A percentile compares a stretch with the other conserved stretches of the same genome.
These are phyloP conservation scores for Hanseniaspora jakobsenii DNA, from an alignment of 805 yeast species.

Conservation along the genomic window DNA sequence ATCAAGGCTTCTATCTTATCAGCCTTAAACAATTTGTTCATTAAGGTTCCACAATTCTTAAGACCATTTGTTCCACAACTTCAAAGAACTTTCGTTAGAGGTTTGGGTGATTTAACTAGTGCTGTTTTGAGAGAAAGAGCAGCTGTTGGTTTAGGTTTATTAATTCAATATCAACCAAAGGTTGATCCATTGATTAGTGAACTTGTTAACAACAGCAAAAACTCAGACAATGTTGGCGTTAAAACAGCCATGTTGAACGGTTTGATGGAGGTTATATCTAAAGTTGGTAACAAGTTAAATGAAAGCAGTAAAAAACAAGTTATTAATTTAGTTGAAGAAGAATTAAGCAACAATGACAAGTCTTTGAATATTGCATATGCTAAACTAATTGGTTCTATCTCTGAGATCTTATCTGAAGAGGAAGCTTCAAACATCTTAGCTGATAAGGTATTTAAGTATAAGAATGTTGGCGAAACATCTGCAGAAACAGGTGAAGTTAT, in stretches of 20 bases:
- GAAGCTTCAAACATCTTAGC: constrained; percentile 53
- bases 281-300: constrained; percentile 67
- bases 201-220: constrained; percentile 61
- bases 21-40: constrained; percentile 67
- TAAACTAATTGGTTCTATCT: constrained; percentile 61
- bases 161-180: constrained; percentile 81
- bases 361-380: constrained; percentile 60
- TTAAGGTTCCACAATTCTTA: constrained; percentile 77
- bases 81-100: constrained; percentile 91
- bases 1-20: constrained; percentile 87
- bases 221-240: constrained; percentile 54
- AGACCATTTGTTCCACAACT: constrained; percentile 95
- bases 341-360: constrained; percentile 43
- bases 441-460: constrained; percentile 43
- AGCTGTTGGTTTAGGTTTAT: constrained; percentile 76
- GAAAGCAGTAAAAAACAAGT: constrained; percentile 60
- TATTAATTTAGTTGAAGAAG: constrained; percentile 62
- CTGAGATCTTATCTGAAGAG: constrained; percentile 50
- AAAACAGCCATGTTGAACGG: constrained; percentile 80
- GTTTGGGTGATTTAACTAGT: constrained; percentile 65
- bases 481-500: background rate
- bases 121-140: constrained; percentile 71
- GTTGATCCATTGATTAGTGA: constrained; percentile 87
- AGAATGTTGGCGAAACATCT: constrained; percentile 25
- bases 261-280: constrained; percentile 63